Base-by-base conservation (phyloP, 768 basidiomycete species). In the Calocybe cyanea region DNA sequence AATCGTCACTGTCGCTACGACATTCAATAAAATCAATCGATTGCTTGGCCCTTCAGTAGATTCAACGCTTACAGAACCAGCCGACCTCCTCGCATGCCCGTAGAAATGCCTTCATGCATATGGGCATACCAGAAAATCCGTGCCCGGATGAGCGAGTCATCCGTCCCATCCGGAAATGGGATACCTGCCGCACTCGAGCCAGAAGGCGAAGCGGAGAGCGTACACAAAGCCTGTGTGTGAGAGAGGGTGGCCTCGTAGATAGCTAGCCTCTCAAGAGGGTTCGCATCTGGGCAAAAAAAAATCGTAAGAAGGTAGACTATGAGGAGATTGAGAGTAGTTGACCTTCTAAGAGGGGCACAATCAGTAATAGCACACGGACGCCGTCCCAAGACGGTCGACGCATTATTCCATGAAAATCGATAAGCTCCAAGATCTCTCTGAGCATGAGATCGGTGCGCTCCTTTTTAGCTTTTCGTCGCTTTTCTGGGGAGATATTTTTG, bases 111-210 rank as follows among this genome's bases (percentile, higher is more conserved):
- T 64, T 95, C 93, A 48, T 89, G 83, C 19, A 86, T 79, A 51
- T 92, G 80, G 6, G 87, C 81, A 56, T 92, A 95, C 88, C 91
- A 95, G 61, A 91, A 94, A 24, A 94, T 73, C 23, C 92, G 75
- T 2, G 88, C 83, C 25, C 89, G 80, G 25, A 87, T 71, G 37
- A 72, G 62, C 28, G 83, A 79, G 41, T 85, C 78, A 40, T 83
- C 81, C 25, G 75, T 70, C 38, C 70, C 76, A 44, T 73, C 69
- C 17, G 79, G 63, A 11, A 75, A 71, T 0, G 73, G 66, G 28
- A 65, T 41, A 3, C 50, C 41, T 35, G 48, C 46, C 14, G 57
- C 53, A 50, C 66, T 53, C 23, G 62, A 48, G 4, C 53, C 46
- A 13, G 64, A 48, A 7, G 73, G 56, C 7, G 56, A 60, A 2